phyloP scores from a whole-genome alignment of 306 rosid species.

The Prunus dulcis region DNA sequence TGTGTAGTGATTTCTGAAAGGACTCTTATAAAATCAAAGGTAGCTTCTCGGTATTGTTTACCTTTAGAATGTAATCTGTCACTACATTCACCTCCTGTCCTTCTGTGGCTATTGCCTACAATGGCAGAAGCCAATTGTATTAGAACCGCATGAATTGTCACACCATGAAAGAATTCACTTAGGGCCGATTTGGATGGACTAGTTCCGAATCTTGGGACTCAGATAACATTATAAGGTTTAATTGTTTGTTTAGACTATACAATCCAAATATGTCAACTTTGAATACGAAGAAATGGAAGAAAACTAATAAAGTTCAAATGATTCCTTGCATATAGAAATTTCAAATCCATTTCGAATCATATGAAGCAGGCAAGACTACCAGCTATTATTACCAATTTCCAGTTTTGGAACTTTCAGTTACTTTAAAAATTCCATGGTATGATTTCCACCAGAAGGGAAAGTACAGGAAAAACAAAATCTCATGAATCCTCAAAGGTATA shows the following conservation, averaged over 20 bases:
- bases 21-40: not conserved
- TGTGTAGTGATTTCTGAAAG: not conserved
- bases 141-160: not conserved
- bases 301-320: not conserved
- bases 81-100: constrained; percentile 31
- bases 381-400: not conserved
- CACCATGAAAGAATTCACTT: not conserved
- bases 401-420: not conserved
- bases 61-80: constrained; percentile 45
- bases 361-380: not conserved
- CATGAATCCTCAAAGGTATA: not conserved
- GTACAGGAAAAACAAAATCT: no score
- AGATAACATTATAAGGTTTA: no score
- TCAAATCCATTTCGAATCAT: not conserved
- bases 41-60: not conserved
- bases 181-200: no score
- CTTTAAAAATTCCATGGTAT: not conserved
- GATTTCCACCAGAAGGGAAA: not conserved
- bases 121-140: not conserved
- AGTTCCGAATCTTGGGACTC: no score
- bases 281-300: no score
- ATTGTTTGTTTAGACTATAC: no score
- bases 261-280: no score
- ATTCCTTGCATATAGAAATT: no score
- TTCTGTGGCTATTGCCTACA: constrained; percentile 36